phyloP scores from a whole-genome alignment of 495 filamentous ascomycete genomes.

The Xylaria curta region DNA sequence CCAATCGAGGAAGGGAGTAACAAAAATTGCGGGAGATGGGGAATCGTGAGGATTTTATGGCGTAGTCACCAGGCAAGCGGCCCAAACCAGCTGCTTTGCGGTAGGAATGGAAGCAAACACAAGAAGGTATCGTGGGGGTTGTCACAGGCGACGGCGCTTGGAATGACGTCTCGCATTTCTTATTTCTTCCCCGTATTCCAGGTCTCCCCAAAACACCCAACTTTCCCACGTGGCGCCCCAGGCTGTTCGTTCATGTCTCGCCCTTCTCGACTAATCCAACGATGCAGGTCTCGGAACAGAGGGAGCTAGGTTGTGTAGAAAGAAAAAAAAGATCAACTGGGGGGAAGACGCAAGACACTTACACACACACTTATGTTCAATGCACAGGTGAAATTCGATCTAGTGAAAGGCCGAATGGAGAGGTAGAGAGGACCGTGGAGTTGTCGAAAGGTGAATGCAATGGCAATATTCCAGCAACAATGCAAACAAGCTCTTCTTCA shows the following conservation, averaged over 20 bases:
- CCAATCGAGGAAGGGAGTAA: neutral
- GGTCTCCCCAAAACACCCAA: conserved; percentile 17
- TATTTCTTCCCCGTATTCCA: conserved; percentile 31
- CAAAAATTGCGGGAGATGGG: neutral
- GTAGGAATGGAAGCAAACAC: conserved; percentile 38
- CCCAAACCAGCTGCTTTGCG: conserved; percentile 23
- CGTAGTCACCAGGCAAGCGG: conserved; percentile 23
- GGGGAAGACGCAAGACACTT: conserved; percentile 21
- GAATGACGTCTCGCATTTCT: conserved; percentile 37
- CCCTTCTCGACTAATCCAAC: conserved; percentile 7
- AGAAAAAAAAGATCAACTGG: conserved; percentile 34
- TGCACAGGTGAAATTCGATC: conserved; percentile 12
- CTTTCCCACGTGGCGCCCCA: conserved; percentile 29
- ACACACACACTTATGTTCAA: neutral
- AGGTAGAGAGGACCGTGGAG: conserved; percentile 19
- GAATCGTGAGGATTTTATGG: conserved; percentile 31
- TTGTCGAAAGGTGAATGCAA: conserved; percentile 28
- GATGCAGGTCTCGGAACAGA: conserved; percentile 10
- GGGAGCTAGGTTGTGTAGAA: conserved; percentile 14
- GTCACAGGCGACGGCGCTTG: conserved; percentile 36
- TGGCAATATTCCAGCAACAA: conserved; percentile 47
- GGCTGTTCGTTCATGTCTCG: conserved; percentile 25
- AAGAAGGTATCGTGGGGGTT: conserved; percentile 36
- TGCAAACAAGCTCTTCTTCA: conserved; percentile 28
- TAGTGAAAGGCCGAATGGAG: conserved; percentile 26